Evolutionary conservation across 495 filamentous ascomycete species (phyloP), one percentile per base, ranked within the genome.

Genomic region (Lasiosphaeria miniovina): DNA sequence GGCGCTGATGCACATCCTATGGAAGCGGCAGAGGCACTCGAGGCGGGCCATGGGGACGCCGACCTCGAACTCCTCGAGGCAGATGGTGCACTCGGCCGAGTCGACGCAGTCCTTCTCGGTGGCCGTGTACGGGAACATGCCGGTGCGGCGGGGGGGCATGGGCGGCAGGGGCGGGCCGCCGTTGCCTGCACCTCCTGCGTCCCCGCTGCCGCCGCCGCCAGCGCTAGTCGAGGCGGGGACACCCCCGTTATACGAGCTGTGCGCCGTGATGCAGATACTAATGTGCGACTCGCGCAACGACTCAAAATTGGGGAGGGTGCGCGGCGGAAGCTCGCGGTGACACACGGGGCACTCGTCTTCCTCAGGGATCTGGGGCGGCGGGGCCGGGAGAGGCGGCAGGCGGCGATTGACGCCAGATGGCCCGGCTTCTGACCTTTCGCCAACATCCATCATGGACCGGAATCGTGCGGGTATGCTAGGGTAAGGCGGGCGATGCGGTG

Each of bases 261-360:
- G 77, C 10, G 74, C 65, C 6, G 77, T 76, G 64, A 98, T 93
- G 71, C 94, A 98, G 2, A 74, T 76, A 14, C 82, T 79, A 45
- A 96, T 87, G 67, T 98, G 94, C 10, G 79, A 74, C 70, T 93
- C 91, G 11, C 93, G 84, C 1, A 79, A 77, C 10, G 80, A 71
- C 56, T 90, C 83, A 24, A 78, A 85, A 52, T 89, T 80, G 3
- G 78, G 70, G 9, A 84, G 74, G 0, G 74, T 77, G 24, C 87
- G 76, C 8, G 87, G 81, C 0, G 92, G 92, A 6, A 98, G 84
- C 62, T 85, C 82, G 9, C 75, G 75, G 60, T 91, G 88, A 65
- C 94, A 98, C 55, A 97, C 86, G 4, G 93, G 93, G 68, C 94
- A 98, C 58, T 93, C 85, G 71, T 98, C 94, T 62, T 90, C 88